Evolutionary conservation across 495 filamentous ascomycete genomes (phyloP).

Genomic region (Daldinia decipiens): DNA sequence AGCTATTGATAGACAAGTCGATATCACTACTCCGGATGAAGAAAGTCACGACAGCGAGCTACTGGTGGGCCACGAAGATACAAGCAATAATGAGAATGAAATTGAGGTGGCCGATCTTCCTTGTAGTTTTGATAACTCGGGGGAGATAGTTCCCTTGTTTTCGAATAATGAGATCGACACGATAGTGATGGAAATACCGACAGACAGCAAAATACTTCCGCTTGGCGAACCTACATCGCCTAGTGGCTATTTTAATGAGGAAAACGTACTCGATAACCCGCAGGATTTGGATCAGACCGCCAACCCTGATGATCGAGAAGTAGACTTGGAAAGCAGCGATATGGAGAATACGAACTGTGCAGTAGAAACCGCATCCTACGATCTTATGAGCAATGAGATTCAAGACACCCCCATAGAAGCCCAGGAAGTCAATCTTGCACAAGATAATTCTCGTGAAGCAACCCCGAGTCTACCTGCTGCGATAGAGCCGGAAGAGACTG

Average conservation of each 20-base stretch:
- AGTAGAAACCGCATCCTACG: background rate
- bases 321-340: background rate
- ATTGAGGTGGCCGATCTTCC: background rate
- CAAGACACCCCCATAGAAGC: constrained; percentile 1
- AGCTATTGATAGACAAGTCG: background rate
- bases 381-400: background rate
- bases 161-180: background rate
- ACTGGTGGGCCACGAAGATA: background rate
- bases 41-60: background rate
- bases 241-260: background rate
- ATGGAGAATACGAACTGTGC: background rate
- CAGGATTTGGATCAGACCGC: background rate
- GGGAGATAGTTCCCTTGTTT: constrained; percentile 16
- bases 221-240: background rate
- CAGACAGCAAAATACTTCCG: constrained; percentile 1
- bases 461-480: background rate
- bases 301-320: background rate
- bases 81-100: background rate
- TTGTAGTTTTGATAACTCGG: constrained; percentile 6
- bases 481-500: constrained; percentile 8
- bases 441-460: background rate
- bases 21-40: constrained; percentile 2
- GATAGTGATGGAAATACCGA: background rate
- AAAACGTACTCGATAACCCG: background rate
- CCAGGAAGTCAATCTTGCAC: background rate